Evolutionary conservation across 208 protist species (phyloP), one percentile per base, ranked within the genome.

Genomic region (Leishmania turanica): DNA sequence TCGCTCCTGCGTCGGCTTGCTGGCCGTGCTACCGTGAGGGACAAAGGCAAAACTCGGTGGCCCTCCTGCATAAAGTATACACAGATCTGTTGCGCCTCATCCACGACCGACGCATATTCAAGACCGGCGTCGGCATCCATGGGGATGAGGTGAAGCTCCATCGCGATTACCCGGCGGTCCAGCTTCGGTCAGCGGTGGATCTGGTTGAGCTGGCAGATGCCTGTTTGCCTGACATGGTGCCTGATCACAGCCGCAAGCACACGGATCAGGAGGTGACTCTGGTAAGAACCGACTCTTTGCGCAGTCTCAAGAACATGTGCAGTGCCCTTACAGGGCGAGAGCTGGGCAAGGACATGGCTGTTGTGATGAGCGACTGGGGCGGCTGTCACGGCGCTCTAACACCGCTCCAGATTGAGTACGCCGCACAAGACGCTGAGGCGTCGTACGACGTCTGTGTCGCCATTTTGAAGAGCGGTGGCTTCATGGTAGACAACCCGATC

Each of bases 361-460:
- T 95, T 3, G 84, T 91, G 24, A 79, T 73, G 58, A 95, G 91
- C 51, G 85, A 91, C 40, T 95, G 91, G 91, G 88, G 88, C 47
- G 83, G 89, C 24, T 77, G 78, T 47, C 84, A 90, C 49, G 89
- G 89, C 19, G 75, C 89, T 1, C 86, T 95, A 24, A 90, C 91
- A 5, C 86, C 88, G 15, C 51, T 85, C 24, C 91, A 95, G 75
- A 80, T 95, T 45, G 60, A 87, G 34, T 95, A 93, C 82, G 85
- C 89, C 53, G 88, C 89, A 15, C 86, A 54, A 17, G 91, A 95
- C 70, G 86, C 89, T 0, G 89, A 93, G 73, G 89, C 86, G 24
- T 95, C 89, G 21, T 92, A 89, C 76, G 89, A 91, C 73, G 82
- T 86, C 19, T 87, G 86, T 51, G 45, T 82, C 3, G 85, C 77